These are phyloP conservation scores for Sarocladium brachiariae DNA, from an alignment of 2,329 filamentous ascomycete species.

Conservation along the genomic window DNA sequence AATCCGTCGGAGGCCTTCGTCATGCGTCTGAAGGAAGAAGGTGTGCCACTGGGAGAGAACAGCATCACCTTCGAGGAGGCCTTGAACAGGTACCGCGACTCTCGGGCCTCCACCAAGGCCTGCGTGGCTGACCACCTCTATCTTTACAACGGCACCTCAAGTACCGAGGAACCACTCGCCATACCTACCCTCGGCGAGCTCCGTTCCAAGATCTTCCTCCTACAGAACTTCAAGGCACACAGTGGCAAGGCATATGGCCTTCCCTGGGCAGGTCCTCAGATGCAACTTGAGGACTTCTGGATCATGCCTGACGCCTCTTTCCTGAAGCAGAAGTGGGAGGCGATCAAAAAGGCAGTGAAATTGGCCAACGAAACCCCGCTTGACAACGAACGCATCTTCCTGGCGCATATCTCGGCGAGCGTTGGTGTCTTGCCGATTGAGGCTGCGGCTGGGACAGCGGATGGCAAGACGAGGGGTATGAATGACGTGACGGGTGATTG, in stretches of 20 bases:
- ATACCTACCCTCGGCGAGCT: constrained; percentile 38
- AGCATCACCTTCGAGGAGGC: constrained; percentile 37
- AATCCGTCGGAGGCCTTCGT: constrained; percentile 40
- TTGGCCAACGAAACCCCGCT: constrained; percentile 25
- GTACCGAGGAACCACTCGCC: constrained; percentile 12
- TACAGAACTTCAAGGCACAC: constrained; percentile 37
- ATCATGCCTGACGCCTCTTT: constrained; percentile 34
- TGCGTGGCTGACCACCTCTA: constrained; percentile 31
- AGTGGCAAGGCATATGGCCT: constrained; percentile 30
- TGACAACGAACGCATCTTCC: constrained; percentile 32
- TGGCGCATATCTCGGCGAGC: constrained; percentile 41
- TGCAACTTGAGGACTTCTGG: constrained; percentile 41
- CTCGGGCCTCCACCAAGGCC: constrained; percentile 25
- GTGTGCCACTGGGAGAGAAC: constrained; percentile 28
- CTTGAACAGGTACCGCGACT: constrained; percentile 33
- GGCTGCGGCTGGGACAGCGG: constrained; percentile 39
- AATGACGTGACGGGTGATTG: constrained; percentile 42
- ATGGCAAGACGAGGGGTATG: constrained; percentile 36
- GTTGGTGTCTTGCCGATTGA: constrained; percentile 43
- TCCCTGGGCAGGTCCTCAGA: constrained; percentile 36
- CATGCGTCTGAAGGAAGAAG: constrained; percentile 45
- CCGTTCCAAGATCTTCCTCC: constrained; percentile 38
- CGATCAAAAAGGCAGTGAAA: constrained; percentile 33
- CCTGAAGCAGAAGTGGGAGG: constrained; percentile 40
- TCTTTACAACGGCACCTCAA: constrained; percentile 20